Evolutionary conservation across 1,139 yeast species (phyloP).

Genomic region (Meyerozyma athensensis): DNA sequence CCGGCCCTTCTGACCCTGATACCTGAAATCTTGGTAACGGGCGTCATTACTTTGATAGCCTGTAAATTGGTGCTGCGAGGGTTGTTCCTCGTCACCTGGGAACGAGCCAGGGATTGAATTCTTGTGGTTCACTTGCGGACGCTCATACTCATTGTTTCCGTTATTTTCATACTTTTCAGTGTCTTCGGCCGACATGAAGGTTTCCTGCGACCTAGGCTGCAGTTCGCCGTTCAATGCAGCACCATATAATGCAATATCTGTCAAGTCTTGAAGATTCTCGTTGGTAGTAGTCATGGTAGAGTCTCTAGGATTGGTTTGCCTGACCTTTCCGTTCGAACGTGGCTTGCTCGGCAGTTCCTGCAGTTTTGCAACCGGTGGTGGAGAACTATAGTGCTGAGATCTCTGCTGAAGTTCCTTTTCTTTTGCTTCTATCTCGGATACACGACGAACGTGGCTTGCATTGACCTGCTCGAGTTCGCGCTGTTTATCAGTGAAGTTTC

Average conservation of each 20-base stretch:
- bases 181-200: slow-evolving; percentile 3
- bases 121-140: not conserved
- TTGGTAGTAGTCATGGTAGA: slow-evolving; percentile 4
- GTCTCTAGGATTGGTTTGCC: slow-evolving; percentile 5
- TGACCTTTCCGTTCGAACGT: not conserved
- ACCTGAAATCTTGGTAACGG: not conserved
- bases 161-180: not conserved
- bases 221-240: slow-evolving; percentile 28
- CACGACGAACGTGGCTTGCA: not conserved
- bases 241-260: slow-evolving; percentile 43
- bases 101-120: not conserved
- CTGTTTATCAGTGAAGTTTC: not conserved
- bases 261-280: slow-evolving; percentile 38
- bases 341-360: not conserved
- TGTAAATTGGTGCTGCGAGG: not conserved
- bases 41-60: not conserved
- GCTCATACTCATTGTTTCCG: not conserved
- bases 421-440: not conserved
- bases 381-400: not conserved
- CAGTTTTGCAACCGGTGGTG: not conserved
- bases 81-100: not conserved
- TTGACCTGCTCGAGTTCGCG: not conserved
- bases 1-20: not conserved
- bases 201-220: slow-evolving; percentile 6
- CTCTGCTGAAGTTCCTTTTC: not conserved